phyloP scores from a whole-genome alignment of 345 rosid species.

The Salix koriyanagi region DNA sequence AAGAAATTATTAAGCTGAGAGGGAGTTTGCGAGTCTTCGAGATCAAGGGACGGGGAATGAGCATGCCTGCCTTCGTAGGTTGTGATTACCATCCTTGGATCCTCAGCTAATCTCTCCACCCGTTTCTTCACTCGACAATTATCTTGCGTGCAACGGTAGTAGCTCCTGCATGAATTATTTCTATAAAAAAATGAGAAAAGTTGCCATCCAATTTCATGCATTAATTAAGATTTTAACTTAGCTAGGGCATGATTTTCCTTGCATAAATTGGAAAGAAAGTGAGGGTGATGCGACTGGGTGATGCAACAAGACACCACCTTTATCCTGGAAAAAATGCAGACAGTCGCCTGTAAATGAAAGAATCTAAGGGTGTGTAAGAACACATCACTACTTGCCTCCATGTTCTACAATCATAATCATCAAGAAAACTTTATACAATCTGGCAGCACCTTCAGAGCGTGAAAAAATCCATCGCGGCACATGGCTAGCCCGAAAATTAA shows the following conservation, averaged over 20 bases:
- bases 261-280: not conserved
- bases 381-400: not conserved
- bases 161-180: conserved; percentile 58
- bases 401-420: not conserved
- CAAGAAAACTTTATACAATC: not conserved
- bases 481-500: not conserved
- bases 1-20: conserved; percentile 57
- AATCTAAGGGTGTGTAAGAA: not conserved
- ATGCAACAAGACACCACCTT: not conserved
- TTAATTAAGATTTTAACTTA: too few species aligned
- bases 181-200: not conserved
- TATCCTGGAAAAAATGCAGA: not conserved
- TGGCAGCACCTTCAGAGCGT: not conserved
- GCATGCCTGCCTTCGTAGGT: conserved; percentile 93
- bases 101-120: conserved; percentile 96
- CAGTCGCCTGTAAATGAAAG: not conserved
- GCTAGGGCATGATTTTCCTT: not conserved
- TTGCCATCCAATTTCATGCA: not conserved
- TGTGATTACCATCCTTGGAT: conserved; percentile 97
- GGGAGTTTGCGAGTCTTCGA: conserved; percentile 48
- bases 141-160: conserved; percentile 90
- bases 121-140: conserved; percentile 92
- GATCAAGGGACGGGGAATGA: conserved; percentile 81
- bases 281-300: not conserved
- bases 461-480: not conserved